Conservation (phyloP, 176 grass and related monocot species). For the Puccinellia tenuiflora region DNA sequence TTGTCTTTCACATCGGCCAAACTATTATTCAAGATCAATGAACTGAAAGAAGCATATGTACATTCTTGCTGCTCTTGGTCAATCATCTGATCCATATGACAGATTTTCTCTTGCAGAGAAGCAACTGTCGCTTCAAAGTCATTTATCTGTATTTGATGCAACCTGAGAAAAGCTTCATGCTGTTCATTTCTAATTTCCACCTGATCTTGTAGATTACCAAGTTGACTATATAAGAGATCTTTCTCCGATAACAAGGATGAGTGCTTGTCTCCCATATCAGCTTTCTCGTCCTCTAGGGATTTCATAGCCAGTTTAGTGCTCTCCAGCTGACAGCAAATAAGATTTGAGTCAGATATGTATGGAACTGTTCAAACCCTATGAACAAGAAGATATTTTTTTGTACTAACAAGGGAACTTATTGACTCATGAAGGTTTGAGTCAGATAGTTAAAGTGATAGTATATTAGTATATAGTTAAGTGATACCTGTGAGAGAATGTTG, state of each 20-base stretch:
- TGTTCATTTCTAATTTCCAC: constrained; percentile 47
- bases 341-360: not conserved
- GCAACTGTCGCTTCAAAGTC: constrained; percentile 39
- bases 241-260: constrained; percentile 43
- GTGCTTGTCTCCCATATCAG: constrained; percentile 31
- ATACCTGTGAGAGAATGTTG: constrained; percentile 47
- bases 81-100: constrained; percentile 32
- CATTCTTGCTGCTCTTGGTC: constrained; percentile 44
- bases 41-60: constrained; percentile 29
- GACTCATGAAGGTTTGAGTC: not conserved
- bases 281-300: constrained; percentile 35
- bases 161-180: constrained; percentile 37
- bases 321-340: constrained; percentile 35
- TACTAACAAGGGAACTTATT: constrained; percentile 7
- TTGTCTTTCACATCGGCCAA: constrained; percentile 46
- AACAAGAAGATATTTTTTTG: not conserved
- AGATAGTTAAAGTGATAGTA: not conserved
- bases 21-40: constrained; percentile 54
- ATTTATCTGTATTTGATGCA: constrained; percentile 31
- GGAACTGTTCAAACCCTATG: not conserved
- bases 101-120: constrained; percentile 46
- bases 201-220: constrained; percentile 46
- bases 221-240: constrained; percentile 34
- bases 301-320: constrained; percentile 36
- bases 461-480: not conserved